Percentiles rank a stretch among this genome's conserved stretches.
Conservation (phyloP, 495 filamentous ascomycete species). For the Xylaria telfairii region DNA sequence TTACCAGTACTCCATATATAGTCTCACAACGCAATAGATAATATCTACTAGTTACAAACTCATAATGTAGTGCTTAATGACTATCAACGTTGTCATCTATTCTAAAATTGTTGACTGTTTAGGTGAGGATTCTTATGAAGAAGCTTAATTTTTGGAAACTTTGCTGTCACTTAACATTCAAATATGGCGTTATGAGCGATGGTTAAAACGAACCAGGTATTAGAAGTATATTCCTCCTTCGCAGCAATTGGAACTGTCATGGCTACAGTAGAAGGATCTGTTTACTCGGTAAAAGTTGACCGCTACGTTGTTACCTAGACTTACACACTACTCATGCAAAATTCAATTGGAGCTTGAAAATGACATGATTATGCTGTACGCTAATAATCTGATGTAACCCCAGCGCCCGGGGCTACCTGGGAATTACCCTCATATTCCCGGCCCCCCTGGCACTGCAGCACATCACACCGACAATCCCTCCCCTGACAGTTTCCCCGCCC, state of each 20-base stretch:
- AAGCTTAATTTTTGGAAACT: background rate
- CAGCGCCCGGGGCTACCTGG: constrained; percentile 9
- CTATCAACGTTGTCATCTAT: background rate
- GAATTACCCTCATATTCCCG: constrained; percentile 10
- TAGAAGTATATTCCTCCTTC: background rate
- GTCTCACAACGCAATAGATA: background rate
- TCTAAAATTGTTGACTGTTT: background rate
- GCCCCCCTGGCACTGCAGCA: constrained; percentile 11
- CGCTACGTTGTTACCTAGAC: no score
- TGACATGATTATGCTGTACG: background rate
- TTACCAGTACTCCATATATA: background rate
- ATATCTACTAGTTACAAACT: background rate
- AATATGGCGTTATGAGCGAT: background rate
- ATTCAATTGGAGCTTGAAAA: background rate
- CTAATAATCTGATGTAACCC: constrained; percentile 13
- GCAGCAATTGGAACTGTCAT: background rate
- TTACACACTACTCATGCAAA: no score
- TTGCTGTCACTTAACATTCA: background rate
- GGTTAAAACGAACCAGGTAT: background rate
- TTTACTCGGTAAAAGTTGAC: background rate
- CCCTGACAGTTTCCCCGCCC: constrained; percentile 16
- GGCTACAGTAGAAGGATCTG: background rate
- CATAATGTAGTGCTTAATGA: background rate
- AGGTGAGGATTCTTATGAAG: no score
- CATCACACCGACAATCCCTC: constrained; percentile 20